Percentiles rank a stretch among this genome's conserved stretches.
These are phyloP conservation scores for Bipolaris victoriae DNA, from an alignment of 2,329 filamentous ascomycete genomes.

Conservation along the genomic window DNA sequence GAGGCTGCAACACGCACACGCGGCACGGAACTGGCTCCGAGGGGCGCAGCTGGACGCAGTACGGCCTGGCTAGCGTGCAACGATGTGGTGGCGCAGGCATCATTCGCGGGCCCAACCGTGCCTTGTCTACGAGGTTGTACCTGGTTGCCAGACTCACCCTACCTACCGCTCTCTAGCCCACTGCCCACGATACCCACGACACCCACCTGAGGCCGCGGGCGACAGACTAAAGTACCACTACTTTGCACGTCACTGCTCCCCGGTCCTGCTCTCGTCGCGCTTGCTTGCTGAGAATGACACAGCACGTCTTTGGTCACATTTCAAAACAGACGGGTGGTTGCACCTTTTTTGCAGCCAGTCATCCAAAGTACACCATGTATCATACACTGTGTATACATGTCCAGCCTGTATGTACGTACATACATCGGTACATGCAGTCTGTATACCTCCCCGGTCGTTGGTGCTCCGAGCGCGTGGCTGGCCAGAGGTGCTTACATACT, in stretches of 20 bases:
- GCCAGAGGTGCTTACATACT: constrained; percentile 3
- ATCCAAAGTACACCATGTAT: not conserved
- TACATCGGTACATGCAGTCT: constrained; percentile 1
- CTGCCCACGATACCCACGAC: too few species aligned
- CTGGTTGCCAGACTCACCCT: not conserved
- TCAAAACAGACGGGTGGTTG: not conserved
- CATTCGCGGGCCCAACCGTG: constrained; percentile 11
- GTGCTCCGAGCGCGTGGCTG: constrained; percentile 3
- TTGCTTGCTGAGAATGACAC: too few species aligned
- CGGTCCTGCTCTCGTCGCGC: too few species aligned
- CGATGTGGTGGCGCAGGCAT: constrained; percentile 12
- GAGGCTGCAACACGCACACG: not conserved
- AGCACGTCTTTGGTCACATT: not conserved
- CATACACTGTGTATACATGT: too few species aligned
- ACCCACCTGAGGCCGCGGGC: too few species aligned
- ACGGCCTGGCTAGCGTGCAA: constrained; percentile 2
- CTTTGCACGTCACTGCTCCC: too few species aligned
- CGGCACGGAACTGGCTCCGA: constrained; percentile 14
- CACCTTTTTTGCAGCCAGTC: not conserved
- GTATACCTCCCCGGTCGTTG: constrained; percentile 4
- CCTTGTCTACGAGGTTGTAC: constrained; percentile 8
- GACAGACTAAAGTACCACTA: too few species aligned
- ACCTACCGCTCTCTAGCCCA: too few species aligned
- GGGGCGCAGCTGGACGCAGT: not conserved
- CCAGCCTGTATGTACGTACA: not conserved